Evolutionary conservation across 1,284 basidiomycete species (phyloP).

Genomic region (Malassezia dermatis): DNA sequence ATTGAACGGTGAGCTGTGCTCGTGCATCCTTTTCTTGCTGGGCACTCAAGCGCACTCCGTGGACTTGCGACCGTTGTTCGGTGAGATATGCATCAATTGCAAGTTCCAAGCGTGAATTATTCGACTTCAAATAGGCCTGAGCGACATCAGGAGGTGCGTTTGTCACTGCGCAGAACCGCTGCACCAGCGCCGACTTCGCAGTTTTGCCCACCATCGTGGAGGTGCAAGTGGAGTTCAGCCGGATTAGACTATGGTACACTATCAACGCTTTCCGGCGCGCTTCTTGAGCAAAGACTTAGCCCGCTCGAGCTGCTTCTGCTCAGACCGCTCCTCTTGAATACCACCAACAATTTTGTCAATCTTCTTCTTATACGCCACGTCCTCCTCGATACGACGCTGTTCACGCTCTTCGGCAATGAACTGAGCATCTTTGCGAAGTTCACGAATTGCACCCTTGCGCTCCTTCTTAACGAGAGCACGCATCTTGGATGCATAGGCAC

Average conservation of each 20-base stretch:
- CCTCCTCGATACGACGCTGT: conserved; percentile 70
- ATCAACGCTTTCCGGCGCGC: conserved; percentile 21
- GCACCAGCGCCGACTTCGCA: not conserved
- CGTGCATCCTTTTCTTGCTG: conserved; percentile 26
- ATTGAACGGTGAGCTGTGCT: conserved; percentile 56
- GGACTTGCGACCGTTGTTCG: not conserved
- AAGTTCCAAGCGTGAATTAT: conserved; percentile 5
- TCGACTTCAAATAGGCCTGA: conserved; percentile 5
- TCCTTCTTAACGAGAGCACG: conserved; percentile 87
- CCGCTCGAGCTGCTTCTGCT: conserved; percentile 76
- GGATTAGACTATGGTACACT: not conserved
- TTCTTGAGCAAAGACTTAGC: conserved; percentile 52
- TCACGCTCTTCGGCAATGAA: conserved; percentile 70
- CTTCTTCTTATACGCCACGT: conserved; percentile 55
- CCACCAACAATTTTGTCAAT: conserved; percentile 62
- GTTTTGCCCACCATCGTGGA: conserved; percentile 5
- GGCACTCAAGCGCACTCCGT: not conserved
- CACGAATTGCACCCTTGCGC: conserved; percentile 88
- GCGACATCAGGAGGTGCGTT: conserved; percentile 3
- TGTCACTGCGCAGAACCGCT: conserved; percentile 9
- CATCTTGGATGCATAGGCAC: conserved; percentile 75
- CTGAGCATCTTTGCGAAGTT: conserved; percentile 84
- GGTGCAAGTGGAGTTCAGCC: not conserved
- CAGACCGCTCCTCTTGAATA: conserved; percentile 79
- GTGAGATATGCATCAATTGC: conserved; percentile 9